Evolutionary conservation across 768 basidiomycete genomes (phyloP), one percentile per base, ranked within the genome.

Genomic region (Podaxis sp.): DNA sequence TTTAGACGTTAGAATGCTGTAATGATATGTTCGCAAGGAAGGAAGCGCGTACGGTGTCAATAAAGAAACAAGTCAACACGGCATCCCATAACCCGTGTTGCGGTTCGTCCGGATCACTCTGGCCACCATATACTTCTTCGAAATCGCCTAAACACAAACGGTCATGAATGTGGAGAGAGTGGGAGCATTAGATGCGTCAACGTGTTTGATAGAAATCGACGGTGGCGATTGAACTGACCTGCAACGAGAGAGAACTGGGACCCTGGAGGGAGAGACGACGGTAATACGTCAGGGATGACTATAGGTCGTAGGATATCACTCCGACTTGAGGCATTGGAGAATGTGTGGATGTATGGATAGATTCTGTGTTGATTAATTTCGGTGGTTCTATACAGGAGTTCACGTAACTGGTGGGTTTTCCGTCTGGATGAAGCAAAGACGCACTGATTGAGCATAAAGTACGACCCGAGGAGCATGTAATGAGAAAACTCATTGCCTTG

Each of bases 401-500:
- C 26, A 26, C 8, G 49, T 50, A 10, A 24, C 49, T 2, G 13
- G 13, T 24, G 20, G 12, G 49, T 50, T 55, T 24, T 13, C 41
- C 49, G 15, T 36, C 20, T 49, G n/a, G 51, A 17, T 50, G 54
- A 41, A 52, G 38, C 24, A 15, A 17, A 56, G 53, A 50, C 82
- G 10, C 68, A 94, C 95, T 83, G 84, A 71, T 98, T 99, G 54
- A 98, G 78, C 20, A 97, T 87, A 72, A 90, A 91, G 70, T 88
- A 89, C 3, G 96, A 97, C 2, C 91, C 81, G 4, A 98, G 85
- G 12, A 99, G 83, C 95, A 96, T 96, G 74, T 93, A 94, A 66
- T 96, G 91, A 36, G 93, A 95, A 72, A 97, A 97, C 74, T 99
- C 96, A 71, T 97, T 97, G 22, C 91, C 95, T 74, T 96, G 95